phyloP scores from a whole-genome alignment of 2,329 filamentous ascomycete species.

The Venturia pyrina region DNA sequence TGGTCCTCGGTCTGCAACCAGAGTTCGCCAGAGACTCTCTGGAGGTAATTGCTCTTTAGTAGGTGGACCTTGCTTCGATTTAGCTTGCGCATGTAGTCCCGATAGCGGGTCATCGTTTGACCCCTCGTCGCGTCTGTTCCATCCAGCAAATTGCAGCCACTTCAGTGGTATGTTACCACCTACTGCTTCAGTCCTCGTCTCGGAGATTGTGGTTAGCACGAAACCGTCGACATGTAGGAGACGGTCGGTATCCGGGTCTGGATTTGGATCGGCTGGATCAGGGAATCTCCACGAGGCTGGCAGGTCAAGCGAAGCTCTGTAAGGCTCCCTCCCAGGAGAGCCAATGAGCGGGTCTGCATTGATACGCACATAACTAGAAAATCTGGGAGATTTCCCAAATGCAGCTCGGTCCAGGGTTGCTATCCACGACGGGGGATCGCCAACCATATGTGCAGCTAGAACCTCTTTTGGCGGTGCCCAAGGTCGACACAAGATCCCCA shows the following conservation, averaged over 20 bases:
- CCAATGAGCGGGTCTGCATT: conserved; percentile 30
- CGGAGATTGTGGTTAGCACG: background rate
- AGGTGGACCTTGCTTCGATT: background rate
- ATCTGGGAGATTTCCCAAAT: background rate
- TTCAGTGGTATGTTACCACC: conserved; percentile 1
- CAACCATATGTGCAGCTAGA: background rate
- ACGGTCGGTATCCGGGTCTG: too few species aligned
- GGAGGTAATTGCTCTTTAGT: background rate
- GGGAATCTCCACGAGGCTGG: background rate
- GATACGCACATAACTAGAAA: conserved; percentile 1
- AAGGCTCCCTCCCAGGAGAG: conserved; percentile 13
- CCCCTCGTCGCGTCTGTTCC: background rate
- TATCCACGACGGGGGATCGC: conserved; percentile 7
- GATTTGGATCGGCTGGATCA: background rate
- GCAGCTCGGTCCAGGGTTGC: conserved; percentile 1
- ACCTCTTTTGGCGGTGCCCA: background rate
- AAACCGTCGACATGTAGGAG: background rate
- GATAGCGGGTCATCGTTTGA: too few species aligned
- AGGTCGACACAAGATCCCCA: conserved; percentile 5
- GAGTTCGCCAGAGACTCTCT: conserved; percentile 20
- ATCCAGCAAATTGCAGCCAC: conserved; percentile 6
- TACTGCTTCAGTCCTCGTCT: background rate
- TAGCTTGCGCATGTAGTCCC: background rate
- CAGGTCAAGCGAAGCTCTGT: background rate
- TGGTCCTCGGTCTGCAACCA: background rate